Evolutionary conservation across 768 basidiomycete genomes (phyloP).

Genomic region (Lactarius hengduanensis): DNA sequence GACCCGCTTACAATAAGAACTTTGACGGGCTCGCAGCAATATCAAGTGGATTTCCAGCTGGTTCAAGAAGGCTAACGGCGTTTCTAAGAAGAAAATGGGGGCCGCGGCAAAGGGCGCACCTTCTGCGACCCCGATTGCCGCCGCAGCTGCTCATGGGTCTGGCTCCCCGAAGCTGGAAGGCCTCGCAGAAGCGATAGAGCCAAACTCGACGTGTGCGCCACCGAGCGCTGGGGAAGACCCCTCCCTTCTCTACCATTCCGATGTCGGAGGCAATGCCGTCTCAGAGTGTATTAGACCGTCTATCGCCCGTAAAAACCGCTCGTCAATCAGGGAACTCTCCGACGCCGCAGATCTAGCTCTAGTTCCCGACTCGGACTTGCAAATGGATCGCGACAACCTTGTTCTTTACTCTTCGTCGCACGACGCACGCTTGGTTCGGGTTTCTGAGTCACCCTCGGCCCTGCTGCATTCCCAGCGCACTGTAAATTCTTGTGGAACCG

Average conservation of each 20-base stretch:
- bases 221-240: background rate
- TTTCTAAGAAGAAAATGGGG: conserved; percentile 8
- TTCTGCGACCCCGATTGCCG: background rate
- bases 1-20: background rate
- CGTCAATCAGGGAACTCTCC: background rate
- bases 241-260: background rate
- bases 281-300: conserved; percentile 2
- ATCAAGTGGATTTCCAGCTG: conserved; percentile 26
- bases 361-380: background rate
- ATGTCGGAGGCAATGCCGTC: background rate
- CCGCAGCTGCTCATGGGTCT: background rate
- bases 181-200: background rate
- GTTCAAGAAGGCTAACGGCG: conserved; percentile 20
- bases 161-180: background rate
- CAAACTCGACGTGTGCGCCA: background rate
- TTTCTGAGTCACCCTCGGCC: background rate
- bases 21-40: conserved; percentile 12
- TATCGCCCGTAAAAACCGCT: background rate
- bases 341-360: background rate
- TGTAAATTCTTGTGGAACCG: background rate
- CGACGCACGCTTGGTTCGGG: background rate
- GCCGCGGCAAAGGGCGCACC: background rate
- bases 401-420: conserved; percentile 1
- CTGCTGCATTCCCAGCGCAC: background rate
- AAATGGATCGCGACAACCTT: background rate